These are phyloP conservation scores for Podaxis sp. DNA, from an alignment of 768 basidiomycete genomes.

Conservation along the genomic window DNA sequence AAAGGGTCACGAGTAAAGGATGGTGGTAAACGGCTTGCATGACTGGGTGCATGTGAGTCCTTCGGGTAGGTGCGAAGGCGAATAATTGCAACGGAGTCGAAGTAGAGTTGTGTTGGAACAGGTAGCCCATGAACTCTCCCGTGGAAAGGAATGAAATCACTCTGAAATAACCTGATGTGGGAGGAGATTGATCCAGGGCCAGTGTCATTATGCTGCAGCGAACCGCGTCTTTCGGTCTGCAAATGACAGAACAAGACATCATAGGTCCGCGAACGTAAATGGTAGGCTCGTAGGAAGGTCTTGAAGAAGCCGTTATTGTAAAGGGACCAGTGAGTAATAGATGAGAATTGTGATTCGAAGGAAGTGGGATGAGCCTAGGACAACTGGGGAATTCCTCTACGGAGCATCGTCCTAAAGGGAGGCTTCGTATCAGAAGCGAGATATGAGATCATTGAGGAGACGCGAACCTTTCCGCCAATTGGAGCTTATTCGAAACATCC, in stretches of 20 bases:
- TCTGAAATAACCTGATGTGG: slow-evolving; percentile 40
- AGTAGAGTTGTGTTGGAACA: slow-evolving; percentile 46
- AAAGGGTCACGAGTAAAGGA: slow-evolving; percentile 72
- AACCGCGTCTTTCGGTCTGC: slow-evolving; percentile 34
- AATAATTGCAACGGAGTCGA: slow-evolving; percentile 42
- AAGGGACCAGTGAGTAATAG: slow-evolving; percentile 61
- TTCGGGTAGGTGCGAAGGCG: slow-evolving; percentile 46
- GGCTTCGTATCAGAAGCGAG: slow-evolving; percentile 10
- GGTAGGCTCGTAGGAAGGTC: slow-evolving; percentile 30
- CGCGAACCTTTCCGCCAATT: slow-evolving; percentile 77
- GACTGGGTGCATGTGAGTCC: slow-evolving; percentile 44
- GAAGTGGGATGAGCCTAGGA: slow-evolving; percentile 8
- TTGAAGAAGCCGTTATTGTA: slow-evolving; percentile 57
- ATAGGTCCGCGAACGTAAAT: slow-evolving; percentile 38
- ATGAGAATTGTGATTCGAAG: slow-evolving; percentile 29
- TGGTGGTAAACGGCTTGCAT: slow-evolving; percentile 76
- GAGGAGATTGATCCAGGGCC: slow-evolving; percentile 74
- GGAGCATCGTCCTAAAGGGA: slow-evolving; percentile 59
- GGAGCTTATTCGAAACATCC: slow-evolving; percentile 82
- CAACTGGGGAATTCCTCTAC: slow-evolving; percentile 35
- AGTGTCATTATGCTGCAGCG: slow-evolving; percentile 57
- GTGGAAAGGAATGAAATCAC: slow-evolving; percentile 65
- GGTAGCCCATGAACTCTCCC: slow-evolving; percentile 65
- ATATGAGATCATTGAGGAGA: slow-evolving; percentile 16
- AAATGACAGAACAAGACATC: slow-evolving; percentile 40